Conservation (phyloP, 78 protist species). For the Emiliania huxleyi region DNA sequence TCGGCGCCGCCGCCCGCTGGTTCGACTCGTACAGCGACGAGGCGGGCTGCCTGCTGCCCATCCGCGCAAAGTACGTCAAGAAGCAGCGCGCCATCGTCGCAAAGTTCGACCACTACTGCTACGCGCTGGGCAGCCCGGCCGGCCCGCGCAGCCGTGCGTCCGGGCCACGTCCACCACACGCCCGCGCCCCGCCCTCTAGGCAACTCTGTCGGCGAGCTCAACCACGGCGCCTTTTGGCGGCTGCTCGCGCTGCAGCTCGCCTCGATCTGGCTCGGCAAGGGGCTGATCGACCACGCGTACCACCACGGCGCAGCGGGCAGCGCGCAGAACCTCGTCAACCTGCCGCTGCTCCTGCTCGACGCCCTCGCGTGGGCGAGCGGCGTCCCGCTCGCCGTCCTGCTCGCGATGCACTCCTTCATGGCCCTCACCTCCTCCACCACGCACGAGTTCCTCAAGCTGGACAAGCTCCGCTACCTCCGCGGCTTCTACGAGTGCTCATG, state of each 20-base stretch:
- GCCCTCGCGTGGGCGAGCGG: background rate
- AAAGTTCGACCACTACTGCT: conserved; percentile 22
- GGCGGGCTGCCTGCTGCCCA: background rate
- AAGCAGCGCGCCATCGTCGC: background rate
- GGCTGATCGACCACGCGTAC: background rate
- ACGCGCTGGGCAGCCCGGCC: background rate
- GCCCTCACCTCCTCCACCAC: conserved; percentile 9
- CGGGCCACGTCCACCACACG: too few relatives aligned
- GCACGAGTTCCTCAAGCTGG: background rate
- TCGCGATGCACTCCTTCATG: background rate
- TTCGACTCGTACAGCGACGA: background rate
- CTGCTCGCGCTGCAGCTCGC: background rate
- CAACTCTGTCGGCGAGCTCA: conserved; percentile 21
- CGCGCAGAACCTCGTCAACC: background rate
- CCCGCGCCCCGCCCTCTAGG: background rate
- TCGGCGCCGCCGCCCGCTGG: too few relatives aligned
- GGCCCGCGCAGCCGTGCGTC: background rate
- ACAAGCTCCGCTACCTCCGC: background rate
- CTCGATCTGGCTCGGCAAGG: background rate
- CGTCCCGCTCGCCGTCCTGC: background rate
- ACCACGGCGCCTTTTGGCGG: background rate
- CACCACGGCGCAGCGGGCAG: background rate
- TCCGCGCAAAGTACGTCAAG: background rate
- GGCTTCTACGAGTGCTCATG: background rate
- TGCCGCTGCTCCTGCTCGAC: background rate